Evolutionary conservation across 768 basidiomycete genomes (phyloP).

Genomic region (Tephrocybe sp.): DNA sequence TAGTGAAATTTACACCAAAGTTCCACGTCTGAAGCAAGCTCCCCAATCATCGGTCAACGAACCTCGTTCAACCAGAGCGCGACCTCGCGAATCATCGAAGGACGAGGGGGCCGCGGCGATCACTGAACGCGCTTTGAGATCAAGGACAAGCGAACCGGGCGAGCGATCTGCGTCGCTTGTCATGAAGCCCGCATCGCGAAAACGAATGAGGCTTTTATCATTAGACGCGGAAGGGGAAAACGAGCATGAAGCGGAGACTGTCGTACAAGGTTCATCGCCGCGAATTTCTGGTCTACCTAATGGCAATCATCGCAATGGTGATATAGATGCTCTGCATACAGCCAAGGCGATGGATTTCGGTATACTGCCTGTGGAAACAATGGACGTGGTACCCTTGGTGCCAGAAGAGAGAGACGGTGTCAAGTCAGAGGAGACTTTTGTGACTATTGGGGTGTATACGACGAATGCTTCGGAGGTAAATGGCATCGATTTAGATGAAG

Average conservation of each 20-base stretch:
- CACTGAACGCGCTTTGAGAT: conserved; percentile 11
- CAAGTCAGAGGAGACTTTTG: conserved; percentile 64
- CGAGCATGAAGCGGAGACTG: not conserved
- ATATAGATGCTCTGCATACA: not conserved
- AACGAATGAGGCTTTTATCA: conserved; percentile 43
- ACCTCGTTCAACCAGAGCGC: conserved; percentile 12
- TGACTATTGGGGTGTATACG: conserved; percentile 46
- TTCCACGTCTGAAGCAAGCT: conserved; percentile 9
- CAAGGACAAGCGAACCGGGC: conserved; percentile 9
- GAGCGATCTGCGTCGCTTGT: conserved; percentile 10
- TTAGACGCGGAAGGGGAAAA: conserved; percentile 26
- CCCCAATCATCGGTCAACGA: conserved; percentile 2
- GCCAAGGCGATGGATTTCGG: not conserved
- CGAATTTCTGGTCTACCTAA: conserved; percentile 9
- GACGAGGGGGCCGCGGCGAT: conserved; percentile 7
- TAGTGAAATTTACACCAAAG: not conserved
- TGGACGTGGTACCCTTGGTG: conserved; percentile 2
- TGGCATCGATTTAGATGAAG: no score
- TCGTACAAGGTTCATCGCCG: conserved; percentile 1
- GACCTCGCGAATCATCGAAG: conserved; percentile 8
- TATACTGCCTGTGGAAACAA: not conserved
- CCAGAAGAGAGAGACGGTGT: conserved; percentile 26
- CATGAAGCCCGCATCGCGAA: conserved; percentile 24
- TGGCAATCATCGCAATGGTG: conserved; percentile 11
- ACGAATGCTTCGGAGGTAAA: conserved; percentile 18